Base-by-base conservation (phyloP, 306 rosid genomes). In the Hippophae tibetana region DNA sequence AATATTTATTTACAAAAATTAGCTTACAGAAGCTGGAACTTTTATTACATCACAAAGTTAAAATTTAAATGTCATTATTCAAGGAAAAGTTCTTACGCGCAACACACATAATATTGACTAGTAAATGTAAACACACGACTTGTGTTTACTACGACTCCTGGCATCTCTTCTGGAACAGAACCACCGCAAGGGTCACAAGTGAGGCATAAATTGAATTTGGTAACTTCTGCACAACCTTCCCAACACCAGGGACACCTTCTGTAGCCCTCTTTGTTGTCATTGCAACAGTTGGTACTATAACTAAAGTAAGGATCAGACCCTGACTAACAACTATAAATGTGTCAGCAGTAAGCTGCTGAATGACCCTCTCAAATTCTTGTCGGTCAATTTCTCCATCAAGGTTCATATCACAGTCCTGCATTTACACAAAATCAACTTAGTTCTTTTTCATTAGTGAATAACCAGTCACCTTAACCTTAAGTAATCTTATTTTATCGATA, bases 181-280 rank as follows among this genome's bases (percentile, higher is more conserved):
- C 61, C 23, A 67, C 82, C 5, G 72, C 82, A 50, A 85, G 65
- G 64, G 96, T 83, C 46, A 88, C 68, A 31, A 82, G 71, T 57
- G 89, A 71, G 23, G 96, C 98, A 59, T 85, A 92, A 43, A 84
- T 56, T 18, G 96, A 75, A 80, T 69, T 67, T 1, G 96, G 98
- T 31, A 92, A 26, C 69, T 55, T 82, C 49, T 85, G 83, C 54
- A 92, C 95, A 13, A 83, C 54, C 78, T 56, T 86, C 66, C 97
- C 97, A 63, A 88, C 79, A 13, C 81, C 83, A 0, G 99, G 97
- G 51, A 92, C 82, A 10, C 97, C 93, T 70, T 88, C 97, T 0
- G 97, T 92, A n/a, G 88, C 80, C 63, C 12, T 82, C 80, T 92
- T 92, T 31, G 99, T 92, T 11, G 80, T 82, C 73, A 92, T 18